phyloP scores from a whole-genome alignment of 108 stramenopile genomes.

The Cyclotella sp. region DNA sequence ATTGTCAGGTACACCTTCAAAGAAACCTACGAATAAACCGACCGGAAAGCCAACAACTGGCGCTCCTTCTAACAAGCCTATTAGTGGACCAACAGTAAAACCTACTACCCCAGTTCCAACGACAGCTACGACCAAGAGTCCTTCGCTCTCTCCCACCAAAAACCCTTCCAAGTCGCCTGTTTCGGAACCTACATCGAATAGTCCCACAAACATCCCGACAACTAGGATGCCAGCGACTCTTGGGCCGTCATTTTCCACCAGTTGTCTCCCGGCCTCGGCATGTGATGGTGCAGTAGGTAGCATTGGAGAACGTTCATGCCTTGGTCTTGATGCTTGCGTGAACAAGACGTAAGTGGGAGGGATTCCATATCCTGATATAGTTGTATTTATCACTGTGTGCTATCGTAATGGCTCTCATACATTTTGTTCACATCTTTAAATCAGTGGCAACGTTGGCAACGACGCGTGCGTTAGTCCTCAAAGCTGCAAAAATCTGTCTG shows the following conservation, averaged over 20 bases:
- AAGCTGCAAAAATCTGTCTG: slow-evolving; percentile 1
- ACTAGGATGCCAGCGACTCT: not conserved
- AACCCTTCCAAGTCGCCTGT: not conserved
- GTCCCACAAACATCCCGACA: not conserved
- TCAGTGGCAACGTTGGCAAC: not conserved
- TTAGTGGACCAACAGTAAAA: not conserved
- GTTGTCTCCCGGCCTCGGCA: not conserved
- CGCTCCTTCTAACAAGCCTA: not conserved
- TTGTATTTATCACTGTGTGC: not conserved
- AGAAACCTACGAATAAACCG: not conserved
- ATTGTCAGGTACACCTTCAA: not conserved
- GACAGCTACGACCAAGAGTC: not conserved
- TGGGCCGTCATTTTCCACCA: not conserved
- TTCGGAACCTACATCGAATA: not conserved
- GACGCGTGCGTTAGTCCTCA: not conserved
- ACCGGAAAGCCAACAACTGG: not conserved
- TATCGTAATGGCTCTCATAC: not conserved
- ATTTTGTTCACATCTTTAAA: not conserved
- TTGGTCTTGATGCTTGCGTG: not conserved
- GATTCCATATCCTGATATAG: not conserved
- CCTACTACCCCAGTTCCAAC: not conserved
- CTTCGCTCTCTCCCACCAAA: not conserved
- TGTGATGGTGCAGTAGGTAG: slow-evolving; percentile 9
- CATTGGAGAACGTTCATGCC: not conserved
- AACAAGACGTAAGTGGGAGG: not conserved